Evolutionary conservation across 805 yeast genomes (phyloP), one percentile per base, ranked within the genome.

Genomic region (Candida pseudofarinosa): DNA sequence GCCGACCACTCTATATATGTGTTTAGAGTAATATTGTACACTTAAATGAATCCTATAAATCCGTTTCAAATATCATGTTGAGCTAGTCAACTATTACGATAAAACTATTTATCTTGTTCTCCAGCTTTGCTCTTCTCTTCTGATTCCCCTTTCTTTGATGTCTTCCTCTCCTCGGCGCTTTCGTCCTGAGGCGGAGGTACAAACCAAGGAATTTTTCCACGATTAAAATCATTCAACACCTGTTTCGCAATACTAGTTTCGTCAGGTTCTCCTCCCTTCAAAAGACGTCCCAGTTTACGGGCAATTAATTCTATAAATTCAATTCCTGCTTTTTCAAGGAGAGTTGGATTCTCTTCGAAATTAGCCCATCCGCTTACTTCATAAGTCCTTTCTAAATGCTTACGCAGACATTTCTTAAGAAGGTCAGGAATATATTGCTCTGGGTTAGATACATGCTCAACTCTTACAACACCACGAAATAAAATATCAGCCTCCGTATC

Each of bases 151-250:
- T 81, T 67, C 64, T 73, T 74, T 55, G 80, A 68, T 63, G 76
- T 78, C 51, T 70, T 67, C 37, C 66, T 67, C 2, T 78, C 79
- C 60, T 74, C 75, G 58, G 74, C 75, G 55, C 75, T 83, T 44
- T 69, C 82, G 35, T 80, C 86, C 52, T 82, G 78, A 34, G 98
- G 97, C 20, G 99, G 99, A 19, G 93, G 81, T 26, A 88, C 88
- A 62, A 91, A 91, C 99, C 99, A 91, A 18, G 99, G 99, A 42
- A 91, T 91, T 58, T 88, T 88, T 48, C 99, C 99, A 66, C 99
- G 79, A 67, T 89, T 91, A 74, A 91, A 91, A 63, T 91, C 99
- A 54, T 88, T 88, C 62, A 91, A 77, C 23, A 91, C 84, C 58
- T 84, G 83, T 64, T 89, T 91, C 33, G 98, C 82, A 43, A 91